phyloP scores from a whole-genome alignment of 2,329 filamentous ascomycete species.

The Fusarium begoniae region DNA sequence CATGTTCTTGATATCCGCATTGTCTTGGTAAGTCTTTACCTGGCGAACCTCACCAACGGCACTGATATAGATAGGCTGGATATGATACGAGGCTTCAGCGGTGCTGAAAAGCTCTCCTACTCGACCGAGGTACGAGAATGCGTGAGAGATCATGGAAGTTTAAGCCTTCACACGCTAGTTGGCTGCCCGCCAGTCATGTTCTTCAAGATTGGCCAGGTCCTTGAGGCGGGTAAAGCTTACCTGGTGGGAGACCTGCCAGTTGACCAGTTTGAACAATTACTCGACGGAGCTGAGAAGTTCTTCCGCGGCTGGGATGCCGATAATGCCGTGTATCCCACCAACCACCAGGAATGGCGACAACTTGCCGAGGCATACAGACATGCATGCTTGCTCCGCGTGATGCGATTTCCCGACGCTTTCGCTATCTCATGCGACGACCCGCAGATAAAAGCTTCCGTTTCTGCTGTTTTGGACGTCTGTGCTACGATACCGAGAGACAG shows the following conservation, averaged over 20 bases:
- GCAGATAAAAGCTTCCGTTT: constrained; percentile 36
- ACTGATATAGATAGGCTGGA: constrained; percentile 36
- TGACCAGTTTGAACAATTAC: constrained; percentile 14
- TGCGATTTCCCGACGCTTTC: constrained; percentile 42
- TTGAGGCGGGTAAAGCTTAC: constrained; percentile 36
- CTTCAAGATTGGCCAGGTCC: constrained; percentile 36
- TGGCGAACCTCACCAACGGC: rapidly evolving
- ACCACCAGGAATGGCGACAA: constrained; percentile 40
- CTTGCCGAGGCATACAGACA: constrained; percentile 44
- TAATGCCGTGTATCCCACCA: constrained; percentile 38
- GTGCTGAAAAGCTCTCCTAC: constrained; percentile 45
- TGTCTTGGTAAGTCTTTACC: constrained; percentile 34
- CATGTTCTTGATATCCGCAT: constrained; percentile 37
- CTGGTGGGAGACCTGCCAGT: background rate
- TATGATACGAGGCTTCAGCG: constrained; percentile 44
- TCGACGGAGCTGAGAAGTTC: constrained; percentile 37
- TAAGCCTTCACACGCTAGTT: constrained; percentile 38
- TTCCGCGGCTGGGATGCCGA: constrained; percentile 41
- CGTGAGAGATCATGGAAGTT: constrained; percentile 36
- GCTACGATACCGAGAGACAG: constrained; percentile 34
- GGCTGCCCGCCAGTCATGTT: constrained; percentile 43
- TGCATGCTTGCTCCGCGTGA: constrained; percentile 42
- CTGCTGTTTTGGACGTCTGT: constrained; percentile 38
- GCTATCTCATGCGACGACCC: constrained; percentile 35
- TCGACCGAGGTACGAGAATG: constrained; percentile 35